These are phyloP conservation scores for Aspergillus texensis DNA, from an alignment of 2,329 filamentous ascomycete species.

Conservation along the genomic window DNA sequence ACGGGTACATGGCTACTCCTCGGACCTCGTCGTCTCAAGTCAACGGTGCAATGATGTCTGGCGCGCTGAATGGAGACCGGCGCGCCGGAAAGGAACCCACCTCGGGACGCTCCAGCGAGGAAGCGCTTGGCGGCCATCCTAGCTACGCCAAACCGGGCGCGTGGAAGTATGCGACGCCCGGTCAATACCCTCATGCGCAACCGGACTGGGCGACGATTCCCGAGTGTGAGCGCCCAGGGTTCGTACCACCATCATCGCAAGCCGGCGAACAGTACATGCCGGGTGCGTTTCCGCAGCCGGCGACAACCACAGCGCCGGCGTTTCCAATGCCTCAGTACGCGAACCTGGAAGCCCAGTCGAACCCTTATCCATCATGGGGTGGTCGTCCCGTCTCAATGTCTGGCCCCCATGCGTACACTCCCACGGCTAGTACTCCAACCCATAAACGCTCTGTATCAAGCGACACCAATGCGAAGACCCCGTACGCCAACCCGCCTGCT, in stretches of 20 bases:
- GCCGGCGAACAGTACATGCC: conserved; percentile 30
- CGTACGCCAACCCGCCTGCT: conserved; percentile 35
- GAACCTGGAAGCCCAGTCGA: conserved; percentile 23
- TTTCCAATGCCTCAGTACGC: conserved; percentile 38
- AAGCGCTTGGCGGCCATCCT: conserved; percentile 29
- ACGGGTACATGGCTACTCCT: conserved; percentile 17
- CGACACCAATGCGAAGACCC: conserved; percentile 22
- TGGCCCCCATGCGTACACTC: conserved; percentile 15
- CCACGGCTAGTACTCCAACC: conserved; percentile 20
- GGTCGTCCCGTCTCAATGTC: conserved; percentile 17
- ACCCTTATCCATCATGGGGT: conserved; percentile 24
- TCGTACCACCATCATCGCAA: conserved; percentile 42
- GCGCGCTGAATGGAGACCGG: conserved; percentile 16
- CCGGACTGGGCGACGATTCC: conserved; percentile 43
- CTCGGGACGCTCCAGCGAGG: conserved; percentile 14
- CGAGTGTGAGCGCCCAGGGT: conserved; percentile 45
- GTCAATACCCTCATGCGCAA: conserved; percentile 21
- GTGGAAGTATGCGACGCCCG: conserved; percentile 36
- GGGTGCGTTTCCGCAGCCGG: conserved; percentile 33
- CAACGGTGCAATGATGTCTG: conserved; percentile 22
- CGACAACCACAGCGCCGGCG: conserved; percentile 22
- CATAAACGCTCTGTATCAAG: conserved; percentile 38
- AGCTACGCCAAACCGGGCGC: conserved; percentile 37
- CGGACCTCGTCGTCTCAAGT: conserved; percentile 13
- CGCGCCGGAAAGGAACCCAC: conserved; percentile 14